Evolutionary conservation across 192 early-diverging fungal species (phyloP), one percentile per base, ranked within the genome.

Genomic region (Coemansia sp.): DNA sequence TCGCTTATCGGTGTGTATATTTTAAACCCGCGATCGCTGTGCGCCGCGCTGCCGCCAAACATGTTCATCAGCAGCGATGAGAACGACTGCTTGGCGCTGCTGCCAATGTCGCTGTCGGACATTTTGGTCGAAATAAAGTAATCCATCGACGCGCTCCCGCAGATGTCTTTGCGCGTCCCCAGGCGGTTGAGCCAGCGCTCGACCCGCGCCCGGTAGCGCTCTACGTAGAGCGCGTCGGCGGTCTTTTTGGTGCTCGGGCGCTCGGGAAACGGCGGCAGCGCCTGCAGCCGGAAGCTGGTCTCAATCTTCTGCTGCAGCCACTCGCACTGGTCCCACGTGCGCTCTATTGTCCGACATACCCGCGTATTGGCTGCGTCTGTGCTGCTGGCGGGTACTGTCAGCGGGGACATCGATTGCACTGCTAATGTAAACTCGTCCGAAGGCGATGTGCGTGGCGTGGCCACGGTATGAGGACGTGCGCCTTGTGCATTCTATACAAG

Each of bases 101-200:
- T 56, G 18, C 58, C 64, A 12, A 67, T 32, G 8, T 63, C 69
- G 9, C 45, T 63, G 49, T 58, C 58, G 5, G 54, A 33, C 65
- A 78, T 68, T 47, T 58, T 64, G 6, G 65, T 10, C 16, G 69
- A 68, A 33, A 65, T 61, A 62, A 78, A 78, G 38, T 61, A 49
- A n/a, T 68, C 65, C 56, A 78, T 56, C 6, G 75, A 71, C 12
- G 31, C 62, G 58, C 57, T 68, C 33, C 59, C 46, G 49, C 64
- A 71, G 35, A 78, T 32, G 30, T 71, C 65, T 43, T 78, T 65
- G 54, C 75, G 65, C 9, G 64, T 31, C 5, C 75, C 75, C 29
- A 78, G 40, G 11, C 75, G 64, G 40, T 78, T 78, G 27, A 78
- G 69, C 75, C 75, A 78, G 30, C 75, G 69, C 57, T 78, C 75